phyloP scores from a whole-genome alignment of 2,329 filamentous ascomycete genomes.

The Colletotrichum sp. region DNA sequence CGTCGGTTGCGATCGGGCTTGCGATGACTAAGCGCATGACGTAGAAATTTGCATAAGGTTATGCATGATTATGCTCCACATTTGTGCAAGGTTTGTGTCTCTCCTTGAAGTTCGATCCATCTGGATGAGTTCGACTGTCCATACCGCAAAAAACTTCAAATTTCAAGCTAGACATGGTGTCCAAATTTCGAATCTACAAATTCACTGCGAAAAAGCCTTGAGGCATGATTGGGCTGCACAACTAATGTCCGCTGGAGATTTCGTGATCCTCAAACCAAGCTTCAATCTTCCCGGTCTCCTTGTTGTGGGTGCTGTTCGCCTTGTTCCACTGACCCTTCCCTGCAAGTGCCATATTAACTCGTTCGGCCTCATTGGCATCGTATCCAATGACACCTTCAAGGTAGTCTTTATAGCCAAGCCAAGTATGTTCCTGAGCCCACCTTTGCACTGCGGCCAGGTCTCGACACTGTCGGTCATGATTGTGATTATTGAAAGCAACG shows the following conservation, averaged over 20 bases:
- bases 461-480: neutral
- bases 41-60: neutral
- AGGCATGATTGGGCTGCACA: neutral
- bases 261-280: neutral
- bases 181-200: rapidly evolving
- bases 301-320: neutral
- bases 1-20: constrained; percentile 12
- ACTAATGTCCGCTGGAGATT: neutral
- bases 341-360: neutral
- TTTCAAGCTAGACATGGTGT: neutral
- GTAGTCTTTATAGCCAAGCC: neutral
- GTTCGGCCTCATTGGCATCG: neutral
- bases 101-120: neutral
- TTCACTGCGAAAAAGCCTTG: rapidly evolving
- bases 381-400: neutral
- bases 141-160: neutral
- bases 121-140: neutral
- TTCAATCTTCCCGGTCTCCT: neutral
- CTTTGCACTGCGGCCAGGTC: neutral
- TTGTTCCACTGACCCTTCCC: neutral
- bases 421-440: neutral
- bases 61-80: neutral
- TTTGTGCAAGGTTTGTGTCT: neutral
- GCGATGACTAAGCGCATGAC: constrained; percentile 5
- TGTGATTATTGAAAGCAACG: neutral